Conservation (phyloP, 495 filamentous ascomycete species). For the Lasiosphaeria miniovina region DNA sequence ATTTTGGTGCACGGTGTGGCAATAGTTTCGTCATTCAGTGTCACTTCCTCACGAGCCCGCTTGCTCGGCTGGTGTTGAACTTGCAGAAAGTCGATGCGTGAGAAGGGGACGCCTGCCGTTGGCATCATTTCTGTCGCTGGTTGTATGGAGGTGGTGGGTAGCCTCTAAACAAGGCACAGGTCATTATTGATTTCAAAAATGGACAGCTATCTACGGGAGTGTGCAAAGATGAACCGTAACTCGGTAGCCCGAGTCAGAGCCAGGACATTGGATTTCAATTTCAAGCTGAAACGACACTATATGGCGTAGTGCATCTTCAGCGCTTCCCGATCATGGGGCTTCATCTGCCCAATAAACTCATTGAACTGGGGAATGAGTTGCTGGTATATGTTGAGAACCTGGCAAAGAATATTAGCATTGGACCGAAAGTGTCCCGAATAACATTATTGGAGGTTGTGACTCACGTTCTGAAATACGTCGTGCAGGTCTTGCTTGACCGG, state of each 20-base stretch:
- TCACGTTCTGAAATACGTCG: constrained; percentile 46
- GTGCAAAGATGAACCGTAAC: neutral
- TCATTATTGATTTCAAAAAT: constrained; percentile 7
- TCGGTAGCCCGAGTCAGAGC: neutral
- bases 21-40: too few relatives aligned
- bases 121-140: neutral
- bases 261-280: neutral
- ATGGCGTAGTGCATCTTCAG: constrained; percentile 43
- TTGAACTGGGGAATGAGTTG: constrained; percentile 81
- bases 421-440: neutral
- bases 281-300: constrained; percentile 8
- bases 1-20: too few relatives aligned
- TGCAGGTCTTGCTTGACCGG: constrained; percentile 46
- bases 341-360: constrained; percentile 69
- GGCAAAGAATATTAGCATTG: constrained; percentile 3
- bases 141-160: neutral
- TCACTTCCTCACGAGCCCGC: too few relatives aligned
- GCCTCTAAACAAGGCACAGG: neutral
- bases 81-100: too few relatives aligned
- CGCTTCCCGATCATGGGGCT: constrained; percentile 56
- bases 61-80: too few relatives aligned
- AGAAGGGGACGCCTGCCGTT: neutral
- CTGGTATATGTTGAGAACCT: constrained; percentile 82
- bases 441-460: constrained; percentile 9
- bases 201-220: constrained; percentile 8